Evolutionary conservation across 257 asterid genomes (phyloP).

Genomic region (Perilla frutescens): DNA sequence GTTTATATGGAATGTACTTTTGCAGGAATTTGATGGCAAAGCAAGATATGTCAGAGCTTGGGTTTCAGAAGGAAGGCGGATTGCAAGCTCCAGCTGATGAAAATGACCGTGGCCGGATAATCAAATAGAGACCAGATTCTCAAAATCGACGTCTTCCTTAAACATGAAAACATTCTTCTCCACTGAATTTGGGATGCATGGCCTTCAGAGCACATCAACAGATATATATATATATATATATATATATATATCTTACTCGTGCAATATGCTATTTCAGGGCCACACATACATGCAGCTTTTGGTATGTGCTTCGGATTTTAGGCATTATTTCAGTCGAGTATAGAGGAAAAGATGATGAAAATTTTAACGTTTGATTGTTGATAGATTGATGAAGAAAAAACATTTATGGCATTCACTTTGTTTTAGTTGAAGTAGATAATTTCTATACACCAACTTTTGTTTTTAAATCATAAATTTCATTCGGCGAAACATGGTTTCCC

Average conservation of each 20-base stretch:
- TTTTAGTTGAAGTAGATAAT: not conserved
- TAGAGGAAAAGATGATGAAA: too few species aligned
- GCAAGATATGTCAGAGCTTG: conserved; percentile 92
- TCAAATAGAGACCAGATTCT: conserved; percentile 25
- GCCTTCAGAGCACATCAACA: too few species aligned
- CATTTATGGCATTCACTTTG: not conserved
- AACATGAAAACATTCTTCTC: not conserved
- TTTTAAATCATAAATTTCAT: too few species aligned
- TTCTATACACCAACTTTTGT: too few species aligned
- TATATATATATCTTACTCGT: not conserved
- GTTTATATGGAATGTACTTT: not conserved
- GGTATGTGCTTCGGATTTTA: not conserved
- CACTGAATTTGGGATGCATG: not conserved
- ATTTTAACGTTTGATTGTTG: conserved; percentile 12
- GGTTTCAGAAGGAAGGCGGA: conserved; percentile 55
- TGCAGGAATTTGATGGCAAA: conserved; percentile 98
- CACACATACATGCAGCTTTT: not conserved
- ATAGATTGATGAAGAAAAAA: conserved; percentile 11
- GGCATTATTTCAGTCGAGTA: not conserved
- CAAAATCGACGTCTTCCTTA: not conserved
- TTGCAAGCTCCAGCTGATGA: conserved; percentile 41
- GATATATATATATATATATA: too few species aligned
- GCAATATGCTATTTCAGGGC: too few species aligned
- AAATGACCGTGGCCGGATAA: conserved; percentile 32
- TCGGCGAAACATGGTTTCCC: too few species aligned